Evolutionary conservation across 1,139 yeast species (phyloP), one percentile per base, ranked within the genome.

Genomic region (Yamadazyma siamensis): DNA sequence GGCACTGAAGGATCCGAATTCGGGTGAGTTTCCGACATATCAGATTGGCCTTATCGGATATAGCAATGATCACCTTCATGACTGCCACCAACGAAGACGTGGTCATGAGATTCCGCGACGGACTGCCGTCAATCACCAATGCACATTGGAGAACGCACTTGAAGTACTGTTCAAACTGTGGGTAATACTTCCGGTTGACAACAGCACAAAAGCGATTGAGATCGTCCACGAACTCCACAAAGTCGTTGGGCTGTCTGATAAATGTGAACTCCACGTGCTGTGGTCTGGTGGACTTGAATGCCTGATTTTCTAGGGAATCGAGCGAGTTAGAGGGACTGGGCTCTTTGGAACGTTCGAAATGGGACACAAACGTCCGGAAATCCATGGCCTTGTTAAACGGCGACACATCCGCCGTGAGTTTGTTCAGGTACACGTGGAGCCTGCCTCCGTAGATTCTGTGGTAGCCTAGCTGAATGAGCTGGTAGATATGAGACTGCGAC

Each of bases 1-100:
- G 66, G n/a, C 68, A 58, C 10, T 59, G 49, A 15, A 42, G 40
- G 15, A 66, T 52, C 14, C 61, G 47, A 3, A 66, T 21, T 12
- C 37, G 27, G 4, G 37, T 38, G 23, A 65, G 34, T 32, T 61
- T 58, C 8, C 38, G 12, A 46, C 45, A 21, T 28, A 38, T 24
- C 23, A 31, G n/a, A 23, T 26, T 30, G 14, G 37, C 21, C 15
- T 35, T 32, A 20, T 32, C 35, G 14, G 60, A 44, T 9, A 61
- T 35, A 13, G 46, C 44, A 13, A 53, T 50, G 29, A 62, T 33
- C 3, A 52, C 52, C 27, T 51, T 50, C 27, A 61, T 44, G 2
- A 61, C 44, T 18, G 56, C 46, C n/a, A 56, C 51, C 27, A 58
- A 42, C 16, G 59, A 36, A 17, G 62, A 49, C 2, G 60, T 50